Base-by-base conservation (phyloP, 2,329 filamentous ascomycete species). In the Pseudogymnoascus pannorum region DNA sequence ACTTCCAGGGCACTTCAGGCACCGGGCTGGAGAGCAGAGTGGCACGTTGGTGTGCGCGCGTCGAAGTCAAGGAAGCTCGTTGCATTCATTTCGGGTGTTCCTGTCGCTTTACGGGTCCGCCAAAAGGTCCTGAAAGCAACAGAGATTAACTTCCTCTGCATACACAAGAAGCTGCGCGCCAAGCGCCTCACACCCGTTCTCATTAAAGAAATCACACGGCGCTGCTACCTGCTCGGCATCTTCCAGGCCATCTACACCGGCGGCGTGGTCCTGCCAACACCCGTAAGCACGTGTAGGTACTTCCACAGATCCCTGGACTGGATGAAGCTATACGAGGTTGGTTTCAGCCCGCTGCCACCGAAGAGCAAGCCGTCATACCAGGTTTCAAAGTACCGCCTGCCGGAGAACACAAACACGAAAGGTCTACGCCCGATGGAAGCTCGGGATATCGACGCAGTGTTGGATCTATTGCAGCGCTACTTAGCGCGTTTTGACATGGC, bases 161-260 rank as follows among this genome's bases (percentile, higher is more conserved):
- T 99, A 61, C 94, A 99, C 81, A 97, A 97, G 81, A 97, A 97
- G 77, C 85, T 99, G 31, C 90, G 94, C 58, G 86, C 89, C 62
- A 97, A 97, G 79, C 87, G 94, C 60, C 85, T 99, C 44, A 87
- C 94, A 0, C 94, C 94, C 0, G 89, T 97, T 1, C 84, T 99
- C 60, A 99, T 99, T 79, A 97, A 97, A 75, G 94, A 99, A 74
- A 91, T 99, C 69, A 99, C 94, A 4, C 88, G 94, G 57, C 84
- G 92, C 65, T 96, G 91, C 79, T 95, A 97, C 75, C 77, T 92
- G 57, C 81, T 89, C 66, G 89, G 87, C 61, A 88, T 95, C 66
- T 97, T 89, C 82, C 94, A 99, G 76, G 94, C 93, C 58, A 90
- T 99, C 62, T 97, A 97, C 78, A 99, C 94, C 1, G 94, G 88